These are phyloP conservation scores for Crepidotus sp. DNA, from an alignment of 1,284 basidiomycete species.

Conservation along the genomic window DNA sequence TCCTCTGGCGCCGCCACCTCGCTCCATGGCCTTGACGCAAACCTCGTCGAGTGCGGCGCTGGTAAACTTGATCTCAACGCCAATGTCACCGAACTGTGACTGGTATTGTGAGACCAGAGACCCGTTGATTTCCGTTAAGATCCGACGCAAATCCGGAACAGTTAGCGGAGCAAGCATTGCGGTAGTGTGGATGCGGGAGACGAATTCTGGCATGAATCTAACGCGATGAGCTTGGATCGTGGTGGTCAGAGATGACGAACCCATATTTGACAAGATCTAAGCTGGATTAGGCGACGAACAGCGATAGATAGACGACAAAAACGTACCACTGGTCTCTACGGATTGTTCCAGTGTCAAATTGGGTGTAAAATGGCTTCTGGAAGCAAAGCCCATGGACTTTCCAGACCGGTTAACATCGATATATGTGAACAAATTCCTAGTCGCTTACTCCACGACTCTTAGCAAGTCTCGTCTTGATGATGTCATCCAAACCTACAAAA, in stretches of 20 bases:
- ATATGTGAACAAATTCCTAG: constrained; percentile 10
- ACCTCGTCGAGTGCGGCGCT: constrained; percentile 67
- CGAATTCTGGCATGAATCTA: constrained; percentile 90
- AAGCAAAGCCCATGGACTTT: constrained; percentile 16
- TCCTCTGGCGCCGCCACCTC: constrained; percentile 86
- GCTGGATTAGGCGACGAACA: not conserved
- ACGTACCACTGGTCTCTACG: constrained; percentile 12
- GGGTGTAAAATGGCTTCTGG: constrained; percentile 13
- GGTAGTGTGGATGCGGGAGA: constrained; percentile 83
- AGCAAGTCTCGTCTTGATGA: constrained; percentile 70
- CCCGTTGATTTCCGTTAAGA: constrained; percentile 87
- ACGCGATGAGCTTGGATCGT: not conserved
- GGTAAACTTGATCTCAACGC: constrained; percentile 77
- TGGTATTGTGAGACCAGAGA: constrained; percentile 87
- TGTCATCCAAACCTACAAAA: constrained; percentile 84
- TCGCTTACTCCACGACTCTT: constrained; percentile 59
- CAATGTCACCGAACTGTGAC: constrained; percentile 71
- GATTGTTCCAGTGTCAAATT: constrained; percentile 6
- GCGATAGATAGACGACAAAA: not conserved
- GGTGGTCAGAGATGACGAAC: constrained; percentile 28
- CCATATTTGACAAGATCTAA: constrained; percentile 82
- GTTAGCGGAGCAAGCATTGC: constrained; percentile 75
- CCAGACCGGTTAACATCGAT: constrained; percentile 6
- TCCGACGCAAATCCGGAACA: constrained; percentile 71
- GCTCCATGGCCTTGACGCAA: constrained; percentile 66